These are phyloP conservation scores for Globisporangium spiculum DNA, from an alignment of 352 stramenopile genomes.

Conservation along the genomic window DNA sequence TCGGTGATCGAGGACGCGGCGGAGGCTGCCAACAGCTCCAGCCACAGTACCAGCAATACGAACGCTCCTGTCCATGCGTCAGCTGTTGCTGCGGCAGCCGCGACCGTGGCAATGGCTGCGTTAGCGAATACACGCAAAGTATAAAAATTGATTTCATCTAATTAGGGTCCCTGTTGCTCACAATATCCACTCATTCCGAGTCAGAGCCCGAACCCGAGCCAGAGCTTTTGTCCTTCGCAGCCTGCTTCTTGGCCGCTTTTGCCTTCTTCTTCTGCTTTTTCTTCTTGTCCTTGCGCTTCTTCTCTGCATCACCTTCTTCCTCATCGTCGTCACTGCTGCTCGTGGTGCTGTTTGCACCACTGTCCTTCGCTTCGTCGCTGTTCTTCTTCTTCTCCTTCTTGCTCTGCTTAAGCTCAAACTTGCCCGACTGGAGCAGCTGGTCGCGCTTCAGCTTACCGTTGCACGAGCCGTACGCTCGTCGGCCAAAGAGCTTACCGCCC, in stretches of 20 bases:
- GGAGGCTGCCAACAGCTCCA: not conserved
- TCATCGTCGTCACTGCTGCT: conserved; percentile 9
- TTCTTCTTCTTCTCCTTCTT: conserved; percentile 7
- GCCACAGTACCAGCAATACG: not conserved
- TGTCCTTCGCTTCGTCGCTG: conserved; percentile 14
- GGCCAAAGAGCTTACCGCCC: conserved; percentile 94
- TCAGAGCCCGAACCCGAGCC: not conserved
- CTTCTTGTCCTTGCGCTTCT: conserved; percentile 26
- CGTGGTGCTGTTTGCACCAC: not conserved
- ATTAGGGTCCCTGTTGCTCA: not conserved
- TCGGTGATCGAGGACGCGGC: conserved; percentile 2
- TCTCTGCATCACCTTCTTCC: conserved; percentile 20
- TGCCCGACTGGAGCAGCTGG: conserved; percentile 43
- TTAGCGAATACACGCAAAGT: not conserved
- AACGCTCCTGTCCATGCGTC: not conserved
- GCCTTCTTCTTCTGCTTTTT: conserved; percentile 14
- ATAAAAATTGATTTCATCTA: conserved; percentile 11
- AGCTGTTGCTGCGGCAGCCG: not conserved
- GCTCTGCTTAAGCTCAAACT: conserved; percentile 16
- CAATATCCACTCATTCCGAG: not conserved
- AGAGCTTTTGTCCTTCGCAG: not conserved
- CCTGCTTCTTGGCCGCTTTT: conserved; percentile 21
- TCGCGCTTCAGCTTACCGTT: conserved; percentile 86
- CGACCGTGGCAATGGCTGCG: not conserved
- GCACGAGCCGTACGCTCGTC: conserved; percentile 89